Evolutionary conservation across 106 monocot genomes (phyloP).

Genomic region (Agapanthus africanus): DNA sequence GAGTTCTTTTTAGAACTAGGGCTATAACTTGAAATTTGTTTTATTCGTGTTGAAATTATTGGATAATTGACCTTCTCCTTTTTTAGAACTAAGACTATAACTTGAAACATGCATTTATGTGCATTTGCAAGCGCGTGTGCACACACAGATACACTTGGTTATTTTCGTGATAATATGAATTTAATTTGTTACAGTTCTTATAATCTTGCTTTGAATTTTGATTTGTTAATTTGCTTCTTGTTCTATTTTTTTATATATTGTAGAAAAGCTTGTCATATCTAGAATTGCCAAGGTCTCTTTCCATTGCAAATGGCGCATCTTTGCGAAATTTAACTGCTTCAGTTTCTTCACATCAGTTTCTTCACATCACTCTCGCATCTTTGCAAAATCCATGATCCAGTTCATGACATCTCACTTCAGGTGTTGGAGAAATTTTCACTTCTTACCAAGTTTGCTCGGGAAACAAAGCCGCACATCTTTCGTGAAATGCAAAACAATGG

Average conservation of each 20-base stretch:
- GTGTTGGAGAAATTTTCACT: constrained; percentile 98
- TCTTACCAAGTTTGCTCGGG: constrained; percentile 95
- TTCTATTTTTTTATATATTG: constrained; percentile 18
- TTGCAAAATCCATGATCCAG: constrained; percentile 61
- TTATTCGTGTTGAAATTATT: no score
- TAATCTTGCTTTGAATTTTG: no score
- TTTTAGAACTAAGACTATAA: no score
- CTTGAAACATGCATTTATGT: no score
- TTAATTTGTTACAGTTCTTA: no score
- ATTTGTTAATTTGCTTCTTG: no score
- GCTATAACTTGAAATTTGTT: no score
- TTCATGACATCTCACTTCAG: constrained; percentile 85
- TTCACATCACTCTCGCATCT: constrained; percentile 37
- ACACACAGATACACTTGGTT: no score
- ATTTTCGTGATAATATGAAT: no score
- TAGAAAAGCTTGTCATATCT: constrained; percentile 91
- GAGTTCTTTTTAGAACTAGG: no score
- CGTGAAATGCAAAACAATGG: constrained; percentile 55
- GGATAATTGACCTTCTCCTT: no score
- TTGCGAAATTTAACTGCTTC: constrained; percentile 27
- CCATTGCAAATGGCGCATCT: constrained; percentile 55
- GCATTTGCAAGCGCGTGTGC: no score
- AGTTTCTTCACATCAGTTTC: constrained; percentile 24
- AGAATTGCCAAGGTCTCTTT: constrained; percentile 59
- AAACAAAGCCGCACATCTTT: constrained; percentile 81